Evolutionary conservation across 495 filamentous ascomycete genomes (phyloP).

Genomic region (Annulohypoxylon maeteangense): DNA sequence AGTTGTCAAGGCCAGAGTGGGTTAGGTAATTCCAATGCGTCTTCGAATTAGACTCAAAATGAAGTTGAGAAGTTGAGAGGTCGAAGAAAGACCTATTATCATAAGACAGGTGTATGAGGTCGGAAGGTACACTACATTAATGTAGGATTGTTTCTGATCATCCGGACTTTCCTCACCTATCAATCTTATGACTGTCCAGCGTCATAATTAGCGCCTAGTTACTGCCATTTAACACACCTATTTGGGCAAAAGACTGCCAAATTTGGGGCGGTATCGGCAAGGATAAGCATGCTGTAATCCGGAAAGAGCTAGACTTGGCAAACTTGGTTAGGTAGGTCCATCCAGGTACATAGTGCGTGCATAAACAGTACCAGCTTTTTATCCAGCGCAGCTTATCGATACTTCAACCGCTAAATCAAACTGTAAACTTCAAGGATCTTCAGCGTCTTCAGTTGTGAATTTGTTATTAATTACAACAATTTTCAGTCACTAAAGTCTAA

Average conservation of each 20-base stretch:
- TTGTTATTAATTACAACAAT: not conserved
- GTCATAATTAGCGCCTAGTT: constrained; percentile 39
- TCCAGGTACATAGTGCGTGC: constrained; percentile 6
- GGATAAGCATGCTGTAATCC: constrained; percentile 19
- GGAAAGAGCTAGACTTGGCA: constrained; percentile 15
- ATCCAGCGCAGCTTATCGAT: constrained; percentile 20
- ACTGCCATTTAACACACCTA: constrained; percentile 15
- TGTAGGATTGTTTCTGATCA: constrained; percentile 34
- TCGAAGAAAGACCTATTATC: constrained; percentile 35
- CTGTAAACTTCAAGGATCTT: not conserved
- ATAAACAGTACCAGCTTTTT: not conserved
- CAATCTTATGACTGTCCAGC: constrained; percentile 37
- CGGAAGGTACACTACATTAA: constrained; percentile 4
- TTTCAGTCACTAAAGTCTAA: too few relatives aligned
- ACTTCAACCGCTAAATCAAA: not conserved
- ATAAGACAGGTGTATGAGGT: constrained; percentile 33
- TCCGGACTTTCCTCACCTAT: constrained; percentile 37
- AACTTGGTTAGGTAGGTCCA: constrained; percentile 16
- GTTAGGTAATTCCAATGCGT: constrained; percentile 8
- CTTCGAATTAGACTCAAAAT: not conserved
- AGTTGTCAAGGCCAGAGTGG: not conserved
- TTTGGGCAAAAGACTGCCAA: constrained; percentile 24
- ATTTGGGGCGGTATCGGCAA: constrained; percentile 32
- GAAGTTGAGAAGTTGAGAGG: constrained; percentile 6
- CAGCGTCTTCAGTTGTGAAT: not conserved